Percentiles rank a stretch among this genome's conserved stretches.
Conservation (phyloP, 2,329 filamentous ascomycete genomes). For the Trichoderma guizhouense region DNA sequence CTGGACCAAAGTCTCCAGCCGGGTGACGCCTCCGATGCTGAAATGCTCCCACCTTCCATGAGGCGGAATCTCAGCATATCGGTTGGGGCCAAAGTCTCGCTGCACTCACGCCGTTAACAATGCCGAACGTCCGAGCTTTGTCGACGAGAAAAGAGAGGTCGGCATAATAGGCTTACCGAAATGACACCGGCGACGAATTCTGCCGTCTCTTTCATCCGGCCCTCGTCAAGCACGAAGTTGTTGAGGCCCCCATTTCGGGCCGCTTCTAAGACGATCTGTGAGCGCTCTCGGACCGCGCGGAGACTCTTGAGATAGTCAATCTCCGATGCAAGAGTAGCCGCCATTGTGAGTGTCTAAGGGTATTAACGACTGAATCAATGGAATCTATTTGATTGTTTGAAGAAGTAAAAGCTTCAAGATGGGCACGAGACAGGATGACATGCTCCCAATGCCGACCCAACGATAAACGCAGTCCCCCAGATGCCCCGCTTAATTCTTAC, state of each 20-base stretch:
- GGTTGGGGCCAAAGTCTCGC: conserved; percentile 50
- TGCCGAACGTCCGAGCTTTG: not conserved
- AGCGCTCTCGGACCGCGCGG: conserved; percentile 35
- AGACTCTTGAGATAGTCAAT: conserved; percentile 36
- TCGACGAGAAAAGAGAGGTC: not conserved
- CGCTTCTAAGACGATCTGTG: conserved; percentile 31
- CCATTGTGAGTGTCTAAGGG: not conserved
- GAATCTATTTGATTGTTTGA: not conserved
- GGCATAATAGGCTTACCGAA: conserved; percentile 30
- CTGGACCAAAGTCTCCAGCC: conserved; percentile 43
- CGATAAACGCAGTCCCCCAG: not conserved
- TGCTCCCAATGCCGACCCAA: conserved; percentile 13
- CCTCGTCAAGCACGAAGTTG: conserved; percentile 41
- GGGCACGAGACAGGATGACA: not conserved
- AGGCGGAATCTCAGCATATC: conserved; percentile 47
- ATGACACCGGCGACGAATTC: conserved; percentile 44
- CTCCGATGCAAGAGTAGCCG: not conserved
- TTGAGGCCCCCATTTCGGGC: conserved; percentile 38
- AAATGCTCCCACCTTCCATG: conserved; percentile 64
- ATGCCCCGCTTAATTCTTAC: conserved; percentile 4
- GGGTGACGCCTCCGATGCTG: conserved; percentile 51
- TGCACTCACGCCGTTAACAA: conserved; percentile 24
- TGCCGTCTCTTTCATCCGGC: conserved; percentile 37
- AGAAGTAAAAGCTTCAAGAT: not conserved
- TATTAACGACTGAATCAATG: not conserved